phyloP scores from a whole-genome alignment of 495 filamentous ascomycete species.

The Hypoxylon intermedium region DNA sequence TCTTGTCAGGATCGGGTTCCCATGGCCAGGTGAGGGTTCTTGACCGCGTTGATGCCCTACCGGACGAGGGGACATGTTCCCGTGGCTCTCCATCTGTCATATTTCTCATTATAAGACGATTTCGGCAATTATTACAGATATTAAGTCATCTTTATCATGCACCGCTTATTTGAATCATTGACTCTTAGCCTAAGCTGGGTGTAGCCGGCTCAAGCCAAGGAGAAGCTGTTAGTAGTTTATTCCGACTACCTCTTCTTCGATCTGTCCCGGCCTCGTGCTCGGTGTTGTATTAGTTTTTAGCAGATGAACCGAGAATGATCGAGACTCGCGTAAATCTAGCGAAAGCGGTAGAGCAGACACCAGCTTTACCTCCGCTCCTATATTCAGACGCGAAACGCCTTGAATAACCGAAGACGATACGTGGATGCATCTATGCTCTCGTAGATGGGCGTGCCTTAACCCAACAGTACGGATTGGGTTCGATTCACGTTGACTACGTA shows the following conservation, averaged over 20 bases:
- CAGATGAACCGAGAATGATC: not conserved
- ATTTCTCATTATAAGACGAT: conserved; percentile 5
- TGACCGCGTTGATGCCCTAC: conserved; percentile 33
- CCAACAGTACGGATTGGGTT: not conserved
- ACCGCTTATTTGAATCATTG: conserved; percentile 12
- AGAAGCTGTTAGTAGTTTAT: conserved; percentile 3
- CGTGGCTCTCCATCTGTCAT: not conserved
- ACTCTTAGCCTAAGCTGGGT: conserved; percentile 8
- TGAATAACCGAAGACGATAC: conserved; percentile 6
- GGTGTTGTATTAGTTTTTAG: not conserved
- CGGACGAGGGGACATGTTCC: conserved; percentile 28
- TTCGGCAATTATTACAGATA: conserved; percentile 15
- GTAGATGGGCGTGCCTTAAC: conserved; percentile 6
- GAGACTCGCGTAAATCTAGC: conserved; percentile 6
- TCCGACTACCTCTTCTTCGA: conserved; percentile 6
- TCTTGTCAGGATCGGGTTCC: conserved; percentile 21
- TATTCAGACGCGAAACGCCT: not conserved
- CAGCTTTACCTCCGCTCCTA: not conserved
- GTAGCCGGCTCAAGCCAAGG: conserved; percentile 5
- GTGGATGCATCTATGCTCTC: conserved; percentile 2
- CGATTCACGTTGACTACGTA: conserved; percentile 1
- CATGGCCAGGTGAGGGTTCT: conserved; percentile 8
- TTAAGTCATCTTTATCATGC: conserved; percentile 25
- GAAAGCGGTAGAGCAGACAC: not conserved
- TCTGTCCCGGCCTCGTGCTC: not conserved